These are phyloP conservation scores for Ceratocystis harringtonii DNA, from an alignment of 2,329 filamentous ascomycete species.

Conservation along the genomic window DNA sequence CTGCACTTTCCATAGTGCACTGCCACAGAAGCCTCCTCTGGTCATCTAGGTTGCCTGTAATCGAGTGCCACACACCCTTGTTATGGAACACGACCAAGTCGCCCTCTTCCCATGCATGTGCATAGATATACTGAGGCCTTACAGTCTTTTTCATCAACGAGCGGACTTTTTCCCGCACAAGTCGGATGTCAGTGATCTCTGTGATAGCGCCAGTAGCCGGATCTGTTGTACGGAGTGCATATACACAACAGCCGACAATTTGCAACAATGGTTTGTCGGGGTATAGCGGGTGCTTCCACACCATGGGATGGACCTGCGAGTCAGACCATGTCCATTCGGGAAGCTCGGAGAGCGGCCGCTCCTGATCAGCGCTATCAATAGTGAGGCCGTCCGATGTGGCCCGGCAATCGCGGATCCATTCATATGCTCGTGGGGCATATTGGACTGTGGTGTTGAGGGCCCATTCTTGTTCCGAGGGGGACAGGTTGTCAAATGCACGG, in stretches of 20 bases:
- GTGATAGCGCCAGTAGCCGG: slow-evolving; percentile 9
- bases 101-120: slow-evolving; percentile 22
- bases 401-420: slow-evolving; percentile 15
- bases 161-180: slow-evolving; percentile 13
- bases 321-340: slow-evolving; percentile 14
- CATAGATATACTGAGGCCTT: slow-evolving; percentile 23
- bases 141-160: slow-evolving; percentile 19
- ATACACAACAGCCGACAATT: slow-evolving; percentile 16
- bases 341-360: slow-evolving; percentile 7
- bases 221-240: slow-evolving; percentile 13
- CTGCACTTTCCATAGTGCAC: slow-evolving; percentile 20
- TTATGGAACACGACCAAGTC: slow-evolving; percentile 25
- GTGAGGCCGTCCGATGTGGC: slow-evolving; percentile 14
- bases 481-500: slow-evolving; percentile 15
- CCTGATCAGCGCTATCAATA: slow-evolving; percentile 9
- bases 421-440: slow-evolving; percentile 15
- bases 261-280: slow-evolving; percentile 10
- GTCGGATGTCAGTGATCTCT: slow-evolving; percentile 11
- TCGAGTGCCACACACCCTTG: slow-evolving; percentile 24
- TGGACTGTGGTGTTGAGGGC: slow-evolving; percentile 14
- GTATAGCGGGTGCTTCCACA: slow-evolving; percentile 14
- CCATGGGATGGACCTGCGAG: slow-evolving; percentile 15
- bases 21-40: slow-evolving; percentile 24
- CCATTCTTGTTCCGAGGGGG: slow-evolving; percentile 14
- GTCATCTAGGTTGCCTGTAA: slow-evolving; percentile 21